Base-by-base conservation (phyloP, 225 moss, liverwort and hornwort species). In the Pleurozium schreberi region DNA sequence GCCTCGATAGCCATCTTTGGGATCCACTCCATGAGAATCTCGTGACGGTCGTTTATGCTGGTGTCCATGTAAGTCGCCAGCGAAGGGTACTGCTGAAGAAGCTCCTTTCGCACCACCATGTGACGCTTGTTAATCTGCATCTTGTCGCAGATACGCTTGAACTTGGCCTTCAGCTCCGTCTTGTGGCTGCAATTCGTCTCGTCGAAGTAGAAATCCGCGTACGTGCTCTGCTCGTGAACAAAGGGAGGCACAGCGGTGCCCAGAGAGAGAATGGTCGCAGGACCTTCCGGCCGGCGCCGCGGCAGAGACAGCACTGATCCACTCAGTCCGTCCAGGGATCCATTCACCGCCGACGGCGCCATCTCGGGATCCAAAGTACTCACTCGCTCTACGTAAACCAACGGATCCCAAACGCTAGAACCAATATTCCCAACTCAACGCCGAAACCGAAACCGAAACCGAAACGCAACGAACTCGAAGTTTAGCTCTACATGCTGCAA, bases 1-100 rank as follows among this genome's bases (percentile, higher is more conserved):
- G 98, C 97, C 88, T 94, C 94, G 84, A 92, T 91, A 6, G 95
- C 98, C 52, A 98, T 76, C 91, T 95, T 97, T 47, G 96, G 98
- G 15, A 98, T 68, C 90, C 97, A 97, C 87, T 94, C 91, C 88
- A 97, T 95, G 67, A 96, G 90, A 78, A 98, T 90, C 45, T 84
- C 53, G 91, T 98, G 98, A 38, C 98, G 92, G 34, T 91, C 95
- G 76, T 89, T 93, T 71, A 96, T 68, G 55, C 96, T 97, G 40
- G 47, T 70, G 38, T 89, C 96, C 88, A 95, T 87, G 85, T 92
- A 91, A 4, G 94, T 83, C 30, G 92, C 92, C 14, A 98, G 92
- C 27, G 91, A 89, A 9, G 97, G 98, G 61, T 96, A 93, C 40
- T 88, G 87, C 78, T 92, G 68, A 47, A 97, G 71, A 42, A 97